Evolutionary conservation across 768 basidiomycete species (phyloP).

Genomic region (Galerina marginata): DNA sequence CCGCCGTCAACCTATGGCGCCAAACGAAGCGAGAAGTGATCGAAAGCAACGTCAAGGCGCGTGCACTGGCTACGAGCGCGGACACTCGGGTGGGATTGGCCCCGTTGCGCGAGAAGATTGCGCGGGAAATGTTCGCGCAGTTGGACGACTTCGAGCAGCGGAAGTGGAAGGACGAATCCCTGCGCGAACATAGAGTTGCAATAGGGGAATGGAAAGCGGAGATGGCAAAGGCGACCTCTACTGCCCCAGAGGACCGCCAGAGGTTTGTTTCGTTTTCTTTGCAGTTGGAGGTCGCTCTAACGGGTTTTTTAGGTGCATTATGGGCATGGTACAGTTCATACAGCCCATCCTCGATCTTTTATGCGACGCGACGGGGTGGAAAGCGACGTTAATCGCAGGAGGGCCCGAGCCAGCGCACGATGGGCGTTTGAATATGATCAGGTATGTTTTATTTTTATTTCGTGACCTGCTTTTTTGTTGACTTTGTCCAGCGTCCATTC

Average conservation of each 20-base stretch:
- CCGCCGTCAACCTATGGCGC: constrained; percentile 10
- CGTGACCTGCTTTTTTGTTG: neutral
- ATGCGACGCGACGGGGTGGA: constrained; percentile 18
- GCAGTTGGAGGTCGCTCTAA: too few species aligned
- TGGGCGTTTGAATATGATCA: constrained; percentile 14
- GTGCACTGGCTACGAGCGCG: neutral
- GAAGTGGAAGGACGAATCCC: neutral
- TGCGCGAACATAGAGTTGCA: constrained; percentile 8
- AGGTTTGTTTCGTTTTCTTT: constrained; percentile 1
- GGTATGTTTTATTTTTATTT: constrained; percentile 2
- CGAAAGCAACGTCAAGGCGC: neutral
- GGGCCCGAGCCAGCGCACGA: constrained; percentile 24
- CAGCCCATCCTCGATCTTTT: constrained; percentile 18
- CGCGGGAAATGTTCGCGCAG: constrained; percentile 6
- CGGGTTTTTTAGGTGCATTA: constrained; percentile 12
- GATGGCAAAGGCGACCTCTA: neutral
- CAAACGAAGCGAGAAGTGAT: neutral
- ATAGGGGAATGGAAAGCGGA: constrained; percentile 3
- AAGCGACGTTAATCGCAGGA: constrained; percentile 16
- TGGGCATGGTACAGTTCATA: constrained; percentile 4
- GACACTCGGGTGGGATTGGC: neutral
- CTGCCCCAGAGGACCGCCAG: constrained; percentile 16
- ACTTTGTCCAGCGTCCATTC: constrained; percentile 22
- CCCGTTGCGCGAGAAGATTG: constrained; percentile 2
- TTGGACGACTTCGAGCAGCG: neutral